Percentiles rank a stretch among this genome's conserved stretches.
phyloP scores from a whole-genome alignment of 2,329 filamentous ascomycete genomes.

The Alternaria angustiovoidea region DNA sequence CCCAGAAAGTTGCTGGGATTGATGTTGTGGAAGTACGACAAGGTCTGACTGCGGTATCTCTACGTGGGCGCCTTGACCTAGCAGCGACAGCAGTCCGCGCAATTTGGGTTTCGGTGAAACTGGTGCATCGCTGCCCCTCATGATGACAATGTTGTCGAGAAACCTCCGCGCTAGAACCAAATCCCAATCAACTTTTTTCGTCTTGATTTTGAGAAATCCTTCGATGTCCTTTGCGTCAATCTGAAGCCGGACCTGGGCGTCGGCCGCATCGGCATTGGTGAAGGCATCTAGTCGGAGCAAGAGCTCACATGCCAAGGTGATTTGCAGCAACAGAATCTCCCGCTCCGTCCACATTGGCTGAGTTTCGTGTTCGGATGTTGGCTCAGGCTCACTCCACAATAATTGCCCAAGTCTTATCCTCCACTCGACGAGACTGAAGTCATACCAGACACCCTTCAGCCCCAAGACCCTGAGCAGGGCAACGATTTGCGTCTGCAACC shows the following conservation, averaged over 20 bases:
- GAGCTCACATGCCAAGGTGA: slow-evolving; percentile 63
- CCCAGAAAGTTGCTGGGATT: slow-evolving; percentile 57
- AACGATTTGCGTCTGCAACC: slow-evolving; percentile 74
- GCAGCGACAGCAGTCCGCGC: slow-evolving; percentile 40
- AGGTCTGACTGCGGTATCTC: slow-evolving; percentile 35
- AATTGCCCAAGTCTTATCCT: slow-evolving; percentile 76
- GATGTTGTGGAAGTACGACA: slow-evolving; percentile 47
- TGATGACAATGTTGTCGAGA: slow-evolving; percentile 59
- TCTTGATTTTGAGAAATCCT: slow-evolving; percentile 57
- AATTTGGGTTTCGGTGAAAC: slow-evolving; percentile 30
- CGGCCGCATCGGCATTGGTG: slow-evolving; percentile 35
- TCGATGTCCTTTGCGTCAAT: slow-evolving; percentile 56
- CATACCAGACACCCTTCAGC: slow-evolving; percentile 73
- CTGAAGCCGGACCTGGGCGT: slow-evolving; percentile 50
- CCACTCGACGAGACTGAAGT: slow-evolving; percentile 79
- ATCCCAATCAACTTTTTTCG: slow-evolving; percentile 65
- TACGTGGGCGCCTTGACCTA: slow-evolving; percentile 30
- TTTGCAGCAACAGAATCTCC: slow-evolving; percentile 63
- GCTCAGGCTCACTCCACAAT: slow-evolving; percentile 64
- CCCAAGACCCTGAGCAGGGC: slow-evolving; percentile 72
- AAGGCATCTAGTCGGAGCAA: slow-evolving; percentile 63
- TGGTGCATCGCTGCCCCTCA: slow-evolving; percentile 33
- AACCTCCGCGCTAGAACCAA: slow-evolving; percentile 62
- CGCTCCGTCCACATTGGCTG: slow-evolving; percentile 52
- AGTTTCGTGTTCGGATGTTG: slow-evolving; percentile 29